These are phyloP conservation scores for Multifurca ochricompacta DNA, from an alignment of 768 basidiomycete genomes.

Conservation along the genomic window DNA sequence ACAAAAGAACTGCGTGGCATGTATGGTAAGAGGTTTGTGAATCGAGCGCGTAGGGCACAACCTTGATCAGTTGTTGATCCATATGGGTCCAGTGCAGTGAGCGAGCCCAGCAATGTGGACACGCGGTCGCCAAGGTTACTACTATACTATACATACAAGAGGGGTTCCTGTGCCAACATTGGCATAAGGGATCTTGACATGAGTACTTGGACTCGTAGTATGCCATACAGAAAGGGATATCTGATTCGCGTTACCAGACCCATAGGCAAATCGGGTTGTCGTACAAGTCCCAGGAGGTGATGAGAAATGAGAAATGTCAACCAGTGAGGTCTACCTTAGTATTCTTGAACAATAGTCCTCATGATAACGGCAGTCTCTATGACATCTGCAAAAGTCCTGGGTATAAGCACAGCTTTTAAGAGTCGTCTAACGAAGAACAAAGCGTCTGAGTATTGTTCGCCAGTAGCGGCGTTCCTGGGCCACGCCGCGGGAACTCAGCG, in stretches of 20 bases:
- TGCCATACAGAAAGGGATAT: too few relatives aligned
- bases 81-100: background rate
- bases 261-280: too few relatives aligned
- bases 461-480: background rate
- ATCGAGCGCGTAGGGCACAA: slow-evolving; percentile 1
- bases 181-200: background rate
- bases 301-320: too few relatives aligned
- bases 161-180: background rate
- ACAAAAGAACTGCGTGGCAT: background rate
- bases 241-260: too few relatives aligned
- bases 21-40: background rate
- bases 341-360: too few relatives aligned
- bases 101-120: background rate
- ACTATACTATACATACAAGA: too few relatives aligned
- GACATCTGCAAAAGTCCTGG: slow-evolving; percentile 2
- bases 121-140: background rate
- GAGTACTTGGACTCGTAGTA: background rate
- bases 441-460: background rate
- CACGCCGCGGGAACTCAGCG: background rate
- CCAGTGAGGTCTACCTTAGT: too few relatives aligned
- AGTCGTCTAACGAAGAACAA: background rate
- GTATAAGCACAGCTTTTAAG: background rate
- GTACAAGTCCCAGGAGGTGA: too few relatives aligned
- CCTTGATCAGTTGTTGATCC: background rate
- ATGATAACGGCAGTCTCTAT: background rate